These are phyloP conservation scores for Colletotrichum sansevieriae DNA, from an alignment of 2,329 filamentous ascomycete species.

Conservation along the genomic window DNA sequence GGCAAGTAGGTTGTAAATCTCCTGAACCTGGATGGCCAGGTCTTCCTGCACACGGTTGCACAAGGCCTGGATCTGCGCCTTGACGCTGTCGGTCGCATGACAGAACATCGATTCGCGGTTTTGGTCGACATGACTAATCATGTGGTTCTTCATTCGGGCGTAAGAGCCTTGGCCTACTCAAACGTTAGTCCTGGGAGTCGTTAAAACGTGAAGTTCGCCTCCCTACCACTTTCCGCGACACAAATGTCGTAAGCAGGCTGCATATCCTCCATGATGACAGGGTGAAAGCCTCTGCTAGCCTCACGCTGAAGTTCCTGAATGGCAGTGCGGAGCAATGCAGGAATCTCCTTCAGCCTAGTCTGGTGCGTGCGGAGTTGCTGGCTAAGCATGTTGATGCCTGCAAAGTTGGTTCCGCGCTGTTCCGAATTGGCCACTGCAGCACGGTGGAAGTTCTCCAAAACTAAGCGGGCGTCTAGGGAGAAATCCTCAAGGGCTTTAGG, in stretches of 20 bases:
- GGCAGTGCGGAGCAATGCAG: conserved; percentile 1
- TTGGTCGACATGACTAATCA: conserved; percentile 43
- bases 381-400: conserved; percentile 42
- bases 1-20: conserved; percentile 31
- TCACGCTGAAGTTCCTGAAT: conserved; percentile 45
- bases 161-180: conserved; percentile 43
- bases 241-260: conserved; percentile 43
- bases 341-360: conserved; percentile 38
- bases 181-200: neutral
- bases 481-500: conserved; percentile 37
- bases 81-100: conserved; percentile 40
- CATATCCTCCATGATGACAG: conserved; percentile 44
- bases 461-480: conserved; percentile 12
- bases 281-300: conserved; percentile 45
- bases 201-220: neutral
- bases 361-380: conserved; percentile 44
- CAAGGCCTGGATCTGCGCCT: conserved; percentile 37
- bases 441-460: conserved; percentile 38
- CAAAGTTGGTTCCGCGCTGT: conserved; percentile 33
- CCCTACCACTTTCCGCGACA: conserved; percentile 25
- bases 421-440: conserved; percentile 25
- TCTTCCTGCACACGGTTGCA: conserved; percentile 19
- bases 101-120: conserved; percentile 43
- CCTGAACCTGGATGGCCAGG: conserved; percentile 21
- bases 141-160: conserved; percentile 46